These are phyloP conservation scores for Podospora tetraspora DNA, from an alignment of 495 filamentous ascomycete genomes.

Conservation along the genomic window DNA sequence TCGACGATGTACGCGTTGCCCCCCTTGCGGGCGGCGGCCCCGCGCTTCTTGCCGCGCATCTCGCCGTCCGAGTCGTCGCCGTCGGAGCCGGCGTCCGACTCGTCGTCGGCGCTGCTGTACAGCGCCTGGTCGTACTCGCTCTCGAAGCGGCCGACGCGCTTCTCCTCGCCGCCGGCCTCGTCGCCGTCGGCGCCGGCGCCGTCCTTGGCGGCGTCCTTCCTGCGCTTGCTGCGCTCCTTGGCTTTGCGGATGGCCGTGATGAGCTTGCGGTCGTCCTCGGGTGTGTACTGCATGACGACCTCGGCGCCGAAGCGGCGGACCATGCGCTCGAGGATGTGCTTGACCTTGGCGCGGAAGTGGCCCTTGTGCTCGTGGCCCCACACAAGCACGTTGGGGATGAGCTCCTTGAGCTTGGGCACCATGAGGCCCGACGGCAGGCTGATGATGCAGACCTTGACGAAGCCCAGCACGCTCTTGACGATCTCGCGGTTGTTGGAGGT, in stretches of 20 bases:
- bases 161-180: constrained; percentile 41
- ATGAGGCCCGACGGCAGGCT: constrained; percentile 72
- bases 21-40: constrained; percentile 46
- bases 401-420: constrained; percentile 60
- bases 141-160: constrained; percentile 61
- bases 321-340: constrained; percentile 92
- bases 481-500: constrained; percentile 94
- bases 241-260: constrained; percentile 91
- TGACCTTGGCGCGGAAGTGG: constrained; percentile 91
- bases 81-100: constrained; percentile 35
- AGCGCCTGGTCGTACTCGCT: constrained; percentile 94
- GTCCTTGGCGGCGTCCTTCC: constrained; percentile 63
- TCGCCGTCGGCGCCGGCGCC: constrained; percentile 44
- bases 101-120: constrained; percentile 63
- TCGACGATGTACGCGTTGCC: constrained; percentile 81
- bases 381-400: constrained; percentile 85
- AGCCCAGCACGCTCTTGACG: constrained; percentile 85
- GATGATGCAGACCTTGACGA: constrained; percentile 92
- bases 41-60: constrained; percentile 46
- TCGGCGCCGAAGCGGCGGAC: constrained; percentile 84
- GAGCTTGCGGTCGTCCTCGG: constrained; percentile 81
- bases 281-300: constrained; percentile 65
- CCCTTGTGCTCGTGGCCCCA: constrained; percentile 98
- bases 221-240: constrained; percentile 78
- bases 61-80: constrained; percentile 61